Evolutionary conservation across 495 filamentous ascomycete genomes (phyloP), one percentile per base, ranked within the genome.

Genomic region (Penicillium nucicola): DNA sequence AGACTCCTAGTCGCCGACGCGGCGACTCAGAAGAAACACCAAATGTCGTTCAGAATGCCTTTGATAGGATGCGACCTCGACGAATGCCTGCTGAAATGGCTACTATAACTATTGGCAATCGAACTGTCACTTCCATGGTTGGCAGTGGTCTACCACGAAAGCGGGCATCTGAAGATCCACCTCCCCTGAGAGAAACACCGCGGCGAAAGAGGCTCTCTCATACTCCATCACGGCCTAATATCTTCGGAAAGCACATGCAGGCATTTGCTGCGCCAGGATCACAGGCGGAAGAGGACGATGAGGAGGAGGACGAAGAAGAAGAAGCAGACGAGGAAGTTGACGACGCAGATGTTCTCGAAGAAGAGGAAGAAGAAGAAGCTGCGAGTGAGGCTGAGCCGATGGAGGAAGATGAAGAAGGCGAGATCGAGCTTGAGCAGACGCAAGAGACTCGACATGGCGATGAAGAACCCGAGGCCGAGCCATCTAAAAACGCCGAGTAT

Each of bases 31-130:
- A 53, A 31, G 62, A 69, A 42, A 63, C 60, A 0, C 74, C 78
- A 11, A 79, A 80, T 48, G 55, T 77, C 1, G 64, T 87, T 18
- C 80, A 83, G 45, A 84, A 76, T 55, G 84, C 84, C 9, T 86
- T 86, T 48, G 81, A 86, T 62, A 74, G 80, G 11, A 86, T 86
- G 80, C 78, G 84, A 2, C 75, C 83, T 1, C 84, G 83, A 56
- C 81, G 88, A 28, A 64, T 75, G 10, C 78, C 80, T 5, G 74
- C 78, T n/a, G 86, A 90, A 61, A 73, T 84, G 42, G 91, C 92
- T 25, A 96, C 89, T 2, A 93, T 97, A 25, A 96, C 90, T 0
- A 87, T 97, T 45, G 92, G 90, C 3, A 79, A 87, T 45, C 82
- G 81, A 33, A 90, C 89, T 1, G 83, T 90, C 17, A 90, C 74